Base-by-base conservation (phyloP, 169 alveolate species). In the Plasmodium gonderi region DNA sequence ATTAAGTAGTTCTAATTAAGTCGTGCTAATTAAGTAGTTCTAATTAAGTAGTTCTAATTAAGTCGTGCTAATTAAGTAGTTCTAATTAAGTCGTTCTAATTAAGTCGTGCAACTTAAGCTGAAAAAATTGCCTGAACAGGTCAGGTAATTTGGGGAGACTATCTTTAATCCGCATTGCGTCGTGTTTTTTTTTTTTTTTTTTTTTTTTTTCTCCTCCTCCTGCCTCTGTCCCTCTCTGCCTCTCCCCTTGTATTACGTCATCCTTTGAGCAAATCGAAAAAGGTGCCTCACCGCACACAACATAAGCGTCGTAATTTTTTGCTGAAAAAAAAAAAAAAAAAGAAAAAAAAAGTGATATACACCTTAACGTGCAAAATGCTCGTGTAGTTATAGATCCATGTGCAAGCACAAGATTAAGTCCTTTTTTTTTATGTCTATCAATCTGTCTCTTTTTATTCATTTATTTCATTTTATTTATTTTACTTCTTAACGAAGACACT, bases 231-330 rank as follows among this genome's bases (percentile, higher is more conserved):
- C n/a, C n/a, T n/a, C n/a, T n/a, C n/a, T n/a, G n/a, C n/a, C n/a
- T n/a, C n/a, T n/a, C n/a, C n/a, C n/a, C n/a, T n/a, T n/a, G n/a
- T n/a, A 72, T 33, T 85, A 85, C 92, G 65, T 85, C 92, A 64
- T 85, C 60, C 68, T 85, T 85, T 17, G 92, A 54, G 51, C 92
- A 85, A 31, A 85, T 85, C 31, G 77, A 85, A 40, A 85, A 85
- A 40, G 92, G 87, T 23, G 92, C 92, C 78, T 85, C 92, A 12
- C 92, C 92, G 78, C 92, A 85, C 60, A 85, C 92, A 85, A 85
- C 92, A 77, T 85, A 85, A 12, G 92, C 92, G 36, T 85, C 92
- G 17, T 85, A 85, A 45, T 85, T 85, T 77, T 85, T 85, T 74
- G 92, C 92, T 85, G 42, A 11, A 74, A 49, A 23, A 42, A 38